Base-by-base conservation (phyloP, 768 basidiomycete genomes). In the Panellus pusillus region DNA sequence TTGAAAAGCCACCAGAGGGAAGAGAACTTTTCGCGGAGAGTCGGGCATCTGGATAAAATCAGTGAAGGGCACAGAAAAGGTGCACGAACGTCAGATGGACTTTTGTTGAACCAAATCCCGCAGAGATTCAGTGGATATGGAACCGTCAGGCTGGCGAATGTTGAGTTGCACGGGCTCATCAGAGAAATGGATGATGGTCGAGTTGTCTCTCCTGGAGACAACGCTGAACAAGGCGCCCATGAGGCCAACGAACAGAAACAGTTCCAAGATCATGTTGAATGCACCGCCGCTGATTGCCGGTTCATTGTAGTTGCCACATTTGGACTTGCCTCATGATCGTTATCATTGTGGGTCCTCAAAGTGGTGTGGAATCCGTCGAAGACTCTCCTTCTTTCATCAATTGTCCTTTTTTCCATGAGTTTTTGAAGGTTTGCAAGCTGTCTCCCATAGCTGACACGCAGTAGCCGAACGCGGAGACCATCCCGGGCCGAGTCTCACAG, bases 1-100 rank as follows among this genome's bases (percentile, higher is more conserved):
- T 74, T 77, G 63, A 65, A 72, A 48, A 81, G 70, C 77, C 77
- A 79, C 79, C 75, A 82, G 44, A 75, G 53, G 32, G 77, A 77
- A 40, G 66, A 67, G 58, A 81, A 79, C 36, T 68, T 61, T 14
- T 61, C 67, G 56, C 74, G 77, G 20, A 81, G 66, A 50, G 72
- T 75, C 31, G 71, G 67, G 53, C 77, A 79, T 58, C 56, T 57
- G 39, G 9, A 41, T 20, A n/a, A 29, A 12, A 7, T 51, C 37
- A 20, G 11, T 28, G 29, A 37, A 6, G 0, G 17, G 42, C n/a
- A 29, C 5, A 28, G 38, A 2, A 15, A 14, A 15, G 6, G 1
- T 6, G 42, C 6, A 41, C 18, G 29, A 3, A 32, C 6, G 32
- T 38, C 8, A 3, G 11, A 31, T 38, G 19, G 2, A 57, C 50